Conservation (phyloP, 352 stramenopile genomes). For the Pythium phragmitis region DNA sequence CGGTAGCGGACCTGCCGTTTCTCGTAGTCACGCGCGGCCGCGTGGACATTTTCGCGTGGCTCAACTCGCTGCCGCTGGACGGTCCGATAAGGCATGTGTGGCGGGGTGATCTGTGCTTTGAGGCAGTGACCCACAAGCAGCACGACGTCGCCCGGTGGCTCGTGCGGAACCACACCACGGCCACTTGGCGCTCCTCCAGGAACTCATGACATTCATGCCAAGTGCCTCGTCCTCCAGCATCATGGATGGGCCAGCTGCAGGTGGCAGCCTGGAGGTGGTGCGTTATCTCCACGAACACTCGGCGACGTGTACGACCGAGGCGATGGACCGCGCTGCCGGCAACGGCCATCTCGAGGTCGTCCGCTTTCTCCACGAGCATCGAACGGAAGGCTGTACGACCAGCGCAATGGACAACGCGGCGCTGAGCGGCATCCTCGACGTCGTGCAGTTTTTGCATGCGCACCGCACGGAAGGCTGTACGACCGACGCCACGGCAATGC, state of each 20-base stretch:
- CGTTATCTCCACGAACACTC: too few relatives aligned
- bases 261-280: too few relatives aligned
- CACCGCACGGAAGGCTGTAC: too few relatives aligned
- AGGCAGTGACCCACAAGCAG: not conserved
- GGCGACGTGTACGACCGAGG: too few relatives aligned
- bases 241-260: too few relatives aligned
- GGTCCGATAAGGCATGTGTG: not conserved
- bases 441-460: too few relatives aligned
- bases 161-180: not conserved
- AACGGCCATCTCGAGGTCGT: not conserved
- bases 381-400: slow-evolving; percentile 1
- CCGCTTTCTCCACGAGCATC: slow-evolving; percentile 1
- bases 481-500: slow-evolving; percentile 1
- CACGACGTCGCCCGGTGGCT: not conserved
- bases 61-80: not conserved
- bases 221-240: too few relatives aligned
- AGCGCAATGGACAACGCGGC: too few relatives aligned
- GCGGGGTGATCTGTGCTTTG: not conserved
- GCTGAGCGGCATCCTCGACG: too few relatives aligned
- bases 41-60: not conserved
- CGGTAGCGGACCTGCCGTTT: not conserved
- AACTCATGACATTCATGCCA: too few relatives aligned
- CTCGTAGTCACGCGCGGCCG: not conserved
- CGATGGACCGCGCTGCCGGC: too few relatives aligned
- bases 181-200: too few relatives aligned